Conservation (phyloP, 2,329 filamentous ascomycete species). For the Claviceps citrina region DNA sequence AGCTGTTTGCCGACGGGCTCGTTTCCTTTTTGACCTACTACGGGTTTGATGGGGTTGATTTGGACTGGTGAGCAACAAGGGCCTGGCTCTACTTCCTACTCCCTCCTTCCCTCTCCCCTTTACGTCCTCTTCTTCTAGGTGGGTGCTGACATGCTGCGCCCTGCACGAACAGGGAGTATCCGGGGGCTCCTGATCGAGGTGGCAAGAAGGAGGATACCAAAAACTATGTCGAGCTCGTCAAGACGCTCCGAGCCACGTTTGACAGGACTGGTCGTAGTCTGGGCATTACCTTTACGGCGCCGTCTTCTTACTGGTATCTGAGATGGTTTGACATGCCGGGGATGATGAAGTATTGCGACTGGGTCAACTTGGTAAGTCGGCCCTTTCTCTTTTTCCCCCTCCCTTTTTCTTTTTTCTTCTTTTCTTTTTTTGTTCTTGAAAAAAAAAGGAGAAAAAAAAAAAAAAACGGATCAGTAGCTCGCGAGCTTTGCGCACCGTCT, state of each 20-base stretch:
- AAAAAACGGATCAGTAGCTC: too few species aligned
- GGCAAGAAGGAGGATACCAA: conserved; percentile 10
- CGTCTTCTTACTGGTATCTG: conserved; percentile 18
- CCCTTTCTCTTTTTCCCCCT: background rate
- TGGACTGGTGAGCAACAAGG: conserved; percentile 25
- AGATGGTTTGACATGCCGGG: conserved; percentile 11
- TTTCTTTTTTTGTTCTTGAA: background rate
- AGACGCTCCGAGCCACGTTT: conserved; percentile 8
- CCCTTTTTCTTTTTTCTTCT: background rate
- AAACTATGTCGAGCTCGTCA: conserved; percentile 12
- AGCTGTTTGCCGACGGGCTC: conserved; percentile 22
- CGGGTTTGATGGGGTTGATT: conserved; percentile 19
- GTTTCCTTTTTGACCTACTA: conserved; percentile 25
- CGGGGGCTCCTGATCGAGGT: conserved; percentile 11
- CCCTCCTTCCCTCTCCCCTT: too few species aligned
- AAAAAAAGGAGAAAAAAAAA: too few species aligned
- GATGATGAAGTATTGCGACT: conserved; percentile 16
- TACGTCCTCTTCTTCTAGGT: too few species aligned
- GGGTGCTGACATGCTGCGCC: too few species aligned
- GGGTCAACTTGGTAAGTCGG: conserved; percentile 19
- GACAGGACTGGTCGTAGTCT: conserved; percentile 6
- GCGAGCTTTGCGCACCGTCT: background rate
- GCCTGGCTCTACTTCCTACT: too few species aligned
- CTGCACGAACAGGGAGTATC: conserved; percentile 6
- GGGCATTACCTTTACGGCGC: conserved; percentile 12